Evolutionary conservation across 495 filamentous ascomycete genomes (phyloP), one percentile per base, ranked within the genome.

Genomic region (Trichoderma parareesei): DNA sequence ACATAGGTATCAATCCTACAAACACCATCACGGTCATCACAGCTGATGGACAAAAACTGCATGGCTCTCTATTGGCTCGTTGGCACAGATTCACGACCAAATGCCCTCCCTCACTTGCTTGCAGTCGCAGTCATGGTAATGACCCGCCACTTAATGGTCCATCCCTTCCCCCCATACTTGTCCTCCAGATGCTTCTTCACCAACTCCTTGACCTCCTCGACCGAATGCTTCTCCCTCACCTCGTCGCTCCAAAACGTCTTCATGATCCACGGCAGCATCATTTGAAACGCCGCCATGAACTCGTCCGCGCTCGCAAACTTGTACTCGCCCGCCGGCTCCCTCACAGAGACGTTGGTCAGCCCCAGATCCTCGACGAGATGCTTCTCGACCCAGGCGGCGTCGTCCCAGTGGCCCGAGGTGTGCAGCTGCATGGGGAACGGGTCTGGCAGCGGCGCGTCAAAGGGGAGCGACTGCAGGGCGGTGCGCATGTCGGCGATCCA

Each of bases 241-340:
- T 79, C 77, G 65, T 77, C 78, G 33, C 67, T 73, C 78, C 78
- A 79, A 42, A 61, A 67, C 20, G 64, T 65, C 41, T 66, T 68
- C 63, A 76, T 68, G 61, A 77, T 65, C 73, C 72, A 77, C 14
- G 75, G 71, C 41, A 74, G 67, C 69, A 77, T 77, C 72, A 74
- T 74, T 10, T 38, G 62, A 40, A 70, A 74, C n/a, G 43, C 67
- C 9, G 49, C 8, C 5, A 79, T 53, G 59, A 72, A 78, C 55
- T 71, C 64, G 11, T 71, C 71, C 5, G 73, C 68, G 37, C 67
- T 68, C n/a, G 75, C 67, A 5, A 76, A 68, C 0, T 27, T 70
- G 18, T 67, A 68, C 9, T 70, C 37, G 13, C 73, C 69, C 14
- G 70, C 67, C n/a, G 68, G 49, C 13, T 72, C 68, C 37, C 73